phyloP scores from a whole-genome alignment of 331 rosid species.

The Cydonia oblonga region DNA sequence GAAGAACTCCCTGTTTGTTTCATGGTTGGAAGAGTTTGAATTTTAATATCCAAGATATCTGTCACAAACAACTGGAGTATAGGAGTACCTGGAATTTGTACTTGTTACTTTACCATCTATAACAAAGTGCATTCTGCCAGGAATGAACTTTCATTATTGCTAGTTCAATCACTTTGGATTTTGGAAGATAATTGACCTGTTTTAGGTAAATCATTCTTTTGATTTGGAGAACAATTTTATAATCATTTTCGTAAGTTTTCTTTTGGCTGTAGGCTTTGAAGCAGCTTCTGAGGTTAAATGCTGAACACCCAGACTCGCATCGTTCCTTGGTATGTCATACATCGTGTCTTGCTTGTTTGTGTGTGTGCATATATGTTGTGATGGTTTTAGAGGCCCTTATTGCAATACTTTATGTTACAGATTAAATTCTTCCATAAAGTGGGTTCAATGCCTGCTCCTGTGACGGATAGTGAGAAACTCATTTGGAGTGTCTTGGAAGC shows the following conservation, averaged over 20 bases:
- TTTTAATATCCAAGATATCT: not conserved
- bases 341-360: not conserved
- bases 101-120: not conserved
- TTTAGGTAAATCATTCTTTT: not conserved
- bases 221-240: not conserved
- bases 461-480: constrained; percentile 66
- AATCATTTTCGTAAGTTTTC: not conserved
- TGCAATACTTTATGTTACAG: constrained; percentile 31
- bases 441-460: constrained; percentile 54
- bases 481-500: constrained; percentile 85
- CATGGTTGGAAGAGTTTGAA: not conserved
- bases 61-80: not conserved
- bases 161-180: not conserved
- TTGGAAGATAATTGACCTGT: not conserved
- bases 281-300: constrained; percentile 79
- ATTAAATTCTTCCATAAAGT: constrained; percentile 78
- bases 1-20: not conserved
- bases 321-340: constrained; percentile 64
- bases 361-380: not conserved
- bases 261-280: constrained; percentile 61
- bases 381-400: constrained; percentile 15
- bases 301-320: constrained; percentile 94
- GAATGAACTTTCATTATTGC: not conserved
- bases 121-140: not conserved
- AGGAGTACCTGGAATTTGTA: not conserved